These are phyloP conservation scores for Stenocarpella maydis DNA, from an alignment of 2,329 filamentous ascomycete species.

Conservation along the genomic window DNA sequence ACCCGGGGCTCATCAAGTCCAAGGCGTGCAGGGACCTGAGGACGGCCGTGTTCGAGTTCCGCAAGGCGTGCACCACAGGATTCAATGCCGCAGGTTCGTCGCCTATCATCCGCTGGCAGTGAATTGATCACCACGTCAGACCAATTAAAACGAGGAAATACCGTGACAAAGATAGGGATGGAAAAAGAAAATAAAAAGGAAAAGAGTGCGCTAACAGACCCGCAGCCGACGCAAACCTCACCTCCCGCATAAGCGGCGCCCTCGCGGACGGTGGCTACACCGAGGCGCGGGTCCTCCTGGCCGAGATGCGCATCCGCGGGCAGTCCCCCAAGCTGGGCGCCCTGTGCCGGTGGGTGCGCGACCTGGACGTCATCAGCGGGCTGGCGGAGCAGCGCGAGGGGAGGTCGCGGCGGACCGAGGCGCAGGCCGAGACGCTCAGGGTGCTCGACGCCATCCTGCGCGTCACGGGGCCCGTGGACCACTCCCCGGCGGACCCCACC, in stretches of 20 bases:
- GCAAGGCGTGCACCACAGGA: slow-evolving; percentile 73
- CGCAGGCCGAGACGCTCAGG: slow-evolving; percentile 63
- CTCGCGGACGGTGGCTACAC: slow-evolving; percentile 70
- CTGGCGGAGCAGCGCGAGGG: slow-evolving; percentile 64
- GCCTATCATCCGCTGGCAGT: too few species aligned
- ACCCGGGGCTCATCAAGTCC: slow-evolving; percentile 71
- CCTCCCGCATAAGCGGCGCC: slow-evolving; percentile 71
- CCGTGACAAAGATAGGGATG: too few species aligned
- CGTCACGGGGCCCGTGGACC: slow-evolving; percentile 68
- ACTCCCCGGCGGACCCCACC: slow-evolving; percentile 42
- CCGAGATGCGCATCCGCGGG: slow-evolving; percentile 74
- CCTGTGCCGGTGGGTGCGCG: slow-evolving; percentile 76
- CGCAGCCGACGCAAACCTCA: slow-evolving; percentile 66
- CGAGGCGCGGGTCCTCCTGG: slow-evolving; percentile 71
- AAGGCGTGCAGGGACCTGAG: slow-evolving; percentile 73
- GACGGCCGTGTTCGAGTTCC: slow-evolving; percentile 73
- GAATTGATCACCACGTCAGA: too few species aligned
- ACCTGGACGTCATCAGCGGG: slow-evolving; percentile 73
- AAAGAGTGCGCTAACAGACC: too few species aligned
- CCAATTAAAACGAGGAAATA: too few species aligned
- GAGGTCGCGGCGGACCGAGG: slow-evolving; percentile 50
- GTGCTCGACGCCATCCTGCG: slow-evolving; percentile 72
- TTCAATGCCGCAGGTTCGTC: slow-evolving; percentile 59
- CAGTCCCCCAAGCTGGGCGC: slow-evolving; percentile 73
- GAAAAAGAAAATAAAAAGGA: too few species aligned